Conservation (phyloP, 2,329 filamentous ascomycete species). For the Phaeosphaeria sp. region DNA sequence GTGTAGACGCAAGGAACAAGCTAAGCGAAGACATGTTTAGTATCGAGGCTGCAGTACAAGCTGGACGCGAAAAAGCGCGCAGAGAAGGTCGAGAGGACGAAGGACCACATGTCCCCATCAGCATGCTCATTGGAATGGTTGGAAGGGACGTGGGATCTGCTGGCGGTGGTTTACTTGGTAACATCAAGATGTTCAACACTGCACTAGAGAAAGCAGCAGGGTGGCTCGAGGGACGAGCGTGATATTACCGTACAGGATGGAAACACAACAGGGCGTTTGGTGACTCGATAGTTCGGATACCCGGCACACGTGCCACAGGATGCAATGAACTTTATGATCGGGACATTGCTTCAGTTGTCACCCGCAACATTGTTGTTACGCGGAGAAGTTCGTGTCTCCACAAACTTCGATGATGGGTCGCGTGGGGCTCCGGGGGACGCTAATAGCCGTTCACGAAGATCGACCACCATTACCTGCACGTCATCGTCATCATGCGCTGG, state of each 20-base stretch:
- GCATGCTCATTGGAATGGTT: constrained; percentile 39
- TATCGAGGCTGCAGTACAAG: constrained; percentile 46
- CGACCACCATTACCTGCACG: not conserved
- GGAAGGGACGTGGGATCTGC: constrained; percentile 34
- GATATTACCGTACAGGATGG: not conserved
- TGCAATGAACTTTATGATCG: not conserved
- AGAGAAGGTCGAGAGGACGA: constrained; percentile 40
- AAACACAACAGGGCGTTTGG: not conserved
- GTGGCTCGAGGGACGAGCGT: constrained; percentile 45
- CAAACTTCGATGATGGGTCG: not conserved
- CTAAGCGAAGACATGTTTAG: constrained; percentile 43
- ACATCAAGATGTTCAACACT: constrained; percentile 42
- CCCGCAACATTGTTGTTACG: not conserved
- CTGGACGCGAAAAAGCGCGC: constrained; percentile 39
- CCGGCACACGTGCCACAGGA: constrained; percentile 6
- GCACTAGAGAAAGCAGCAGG: constrained; percentile 42
- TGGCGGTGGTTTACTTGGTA: constrained; percentile 41
- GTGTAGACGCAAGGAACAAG: constrained; percentile 30
- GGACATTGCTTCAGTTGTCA: not conserved
- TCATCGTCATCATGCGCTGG: constrained; percentile 10
- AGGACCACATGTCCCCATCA: constrained; percentile 39
- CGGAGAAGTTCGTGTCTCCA: not conserved
- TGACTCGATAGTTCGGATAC: constrained; percentile 3
- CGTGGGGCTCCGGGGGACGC: not conserved
- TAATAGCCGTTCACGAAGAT: not conserved